phyloP scores from a whole-genome alignment of 2,329 filamentous ascomycete species.

The Diplodia sapinea region DNA sequence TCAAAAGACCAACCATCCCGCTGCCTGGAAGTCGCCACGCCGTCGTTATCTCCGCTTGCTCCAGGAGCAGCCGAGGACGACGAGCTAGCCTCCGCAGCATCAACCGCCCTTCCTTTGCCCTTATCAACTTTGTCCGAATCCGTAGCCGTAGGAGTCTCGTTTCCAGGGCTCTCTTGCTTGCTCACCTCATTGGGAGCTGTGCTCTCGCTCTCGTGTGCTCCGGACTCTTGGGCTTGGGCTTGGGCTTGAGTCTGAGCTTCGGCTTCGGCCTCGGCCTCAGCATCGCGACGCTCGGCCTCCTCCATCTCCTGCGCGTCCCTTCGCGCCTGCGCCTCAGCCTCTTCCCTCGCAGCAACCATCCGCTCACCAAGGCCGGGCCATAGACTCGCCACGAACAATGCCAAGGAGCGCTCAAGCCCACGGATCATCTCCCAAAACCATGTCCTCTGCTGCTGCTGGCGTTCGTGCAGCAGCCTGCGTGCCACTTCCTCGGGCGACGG shows the following conservation, averaged over 20 bases:
- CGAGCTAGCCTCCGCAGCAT: conserved; percentile 7
- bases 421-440: conserved; percentile 49
- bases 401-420: conserved; percentile 60
- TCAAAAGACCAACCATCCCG: conserved; percentile 21
- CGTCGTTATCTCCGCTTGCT: conserved; percentile 4
- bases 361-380: conserved; percentile 68
- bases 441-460: conserved; percentile 39
- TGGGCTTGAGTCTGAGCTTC: not conserved
- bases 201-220: not conserved
- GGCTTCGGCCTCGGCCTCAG: conserved; percentile 1
- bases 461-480: conserved; percentile 47
- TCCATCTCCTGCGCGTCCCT: conserved; percentile 27
- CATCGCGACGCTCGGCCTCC: conserved; percentile 4
- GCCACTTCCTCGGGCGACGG: conserved; percentile 49
- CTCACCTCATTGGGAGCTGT: not conserved
- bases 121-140: conserved; percentile 17
- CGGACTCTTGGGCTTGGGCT: not conserved
- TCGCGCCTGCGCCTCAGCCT: conserved; percentile 42
- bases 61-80: not conserved
- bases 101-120: conserved; percentile 28
- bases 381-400: conserved; percentile 67
- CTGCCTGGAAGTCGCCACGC: not conserved
- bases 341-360: conserved; percentile 62
- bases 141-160: not conserved
- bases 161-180: not conserved